phyloP scores from a whole-genome alignment of 139 green algal species.

The Yamagishiella unicocca region DNA sequence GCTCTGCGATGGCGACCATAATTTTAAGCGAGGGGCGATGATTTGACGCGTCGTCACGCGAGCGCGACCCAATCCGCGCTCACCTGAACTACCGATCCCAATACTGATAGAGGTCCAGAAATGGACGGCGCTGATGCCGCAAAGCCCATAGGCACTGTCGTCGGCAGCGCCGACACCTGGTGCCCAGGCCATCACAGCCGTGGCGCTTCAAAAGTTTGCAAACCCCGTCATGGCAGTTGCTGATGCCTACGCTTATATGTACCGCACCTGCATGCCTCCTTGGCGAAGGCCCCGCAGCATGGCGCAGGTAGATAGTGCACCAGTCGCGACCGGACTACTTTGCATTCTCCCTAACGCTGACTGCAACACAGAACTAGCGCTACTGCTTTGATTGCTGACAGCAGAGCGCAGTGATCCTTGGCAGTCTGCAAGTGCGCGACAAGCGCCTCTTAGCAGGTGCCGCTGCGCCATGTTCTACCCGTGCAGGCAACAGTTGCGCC shows the following conservation, averaged over 20 bases:
- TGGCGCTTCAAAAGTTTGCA: neutral
- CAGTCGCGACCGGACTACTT: neutral
- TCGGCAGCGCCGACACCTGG: neutral
- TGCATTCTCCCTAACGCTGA: neutral
- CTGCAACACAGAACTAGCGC: neutral
- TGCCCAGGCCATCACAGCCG: neutral
- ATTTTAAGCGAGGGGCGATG: too few relatives aligned
- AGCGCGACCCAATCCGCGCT: too few relatives aligned
- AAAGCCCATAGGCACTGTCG: slow-evolving; percentile 6
- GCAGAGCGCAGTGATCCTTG: neutral
- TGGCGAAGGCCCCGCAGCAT: slow-evolving; percentile 7
- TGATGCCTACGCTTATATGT: neutral
- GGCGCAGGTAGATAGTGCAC: neutral
- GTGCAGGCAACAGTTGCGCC: too few relatives aligned
- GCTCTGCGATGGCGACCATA: slow-evolving; percentile 9
- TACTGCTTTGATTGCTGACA: neutral
- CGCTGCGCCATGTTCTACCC: slow-evolving; percentile 16
- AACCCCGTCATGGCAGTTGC: neutral
- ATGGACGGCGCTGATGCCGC: slow-evolving; percentile 18
- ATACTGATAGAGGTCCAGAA: neutral
- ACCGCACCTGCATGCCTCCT: slow-evolving; percentile 3
- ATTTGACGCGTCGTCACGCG: too few relatives aligned
- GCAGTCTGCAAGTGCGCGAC: neutral
- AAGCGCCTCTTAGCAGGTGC: slow-evolving; percentile 1
- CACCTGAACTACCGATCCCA: neutral